Conservation (phyloP, 257 asterid genomes). For the Rubia yunnanensis region DNA sequence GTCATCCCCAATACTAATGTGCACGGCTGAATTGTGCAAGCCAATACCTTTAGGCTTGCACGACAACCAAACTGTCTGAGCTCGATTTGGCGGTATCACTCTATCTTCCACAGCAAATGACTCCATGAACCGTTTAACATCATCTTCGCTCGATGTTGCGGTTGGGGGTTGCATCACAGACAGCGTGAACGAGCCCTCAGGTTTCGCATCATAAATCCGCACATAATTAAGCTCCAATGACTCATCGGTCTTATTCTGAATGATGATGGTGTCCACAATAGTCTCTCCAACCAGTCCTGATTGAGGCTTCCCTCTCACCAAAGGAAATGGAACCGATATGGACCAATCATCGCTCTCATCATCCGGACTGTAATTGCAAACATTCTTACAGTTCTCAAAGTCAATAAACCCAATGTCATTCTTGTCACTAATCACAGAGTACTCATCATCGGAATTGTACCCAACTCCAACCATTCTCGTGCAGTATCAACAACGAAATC, state of each 20-base stretch:
- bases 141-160: constrained; percentile 42
- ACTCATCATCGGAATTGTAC: constrained; percentile 64
- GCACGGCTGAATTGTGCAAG: constrained; percentile 66
- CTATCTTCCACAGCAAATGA: constrained; percentile 57
- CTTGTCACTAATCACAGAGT: constrained; percentile 64
- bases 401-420: constrained; percentile 86
- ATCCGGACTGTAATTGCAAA: constrained; percentile 54
- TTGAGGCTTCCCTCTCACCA: constrained; percentile 49
- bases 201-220: constrained; percentile 76
- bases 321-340: constrained; percentile 73
- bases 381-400: constrained; percentile 36
- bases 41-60: constrained; percentile 95
- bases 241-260: constrained; percentile 44
- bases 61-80: constrained; percentile 60
- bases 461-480: constrained; percentile 34
- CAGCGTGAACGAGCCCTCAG: constrained; percentile 55
- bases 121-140: constrained; percentile 48
- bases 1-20: constrained; percentile 63
- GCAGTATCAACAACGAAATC: background rate
- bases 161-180: constrained; percentile 82
- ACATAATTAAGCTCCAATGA: constrained; percentile 67
- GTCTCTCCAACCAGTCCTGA: constrained; percentile 66
- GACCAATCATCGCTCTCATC: constrained; percentile 49
- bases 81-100: constrained; percentile 35
- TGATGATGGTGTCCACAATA: constrained; percentile 38